Conservation (phyloP, 2,329 filamentous ascomycete genomes). For the Nigrospora oryzae region DNA sequence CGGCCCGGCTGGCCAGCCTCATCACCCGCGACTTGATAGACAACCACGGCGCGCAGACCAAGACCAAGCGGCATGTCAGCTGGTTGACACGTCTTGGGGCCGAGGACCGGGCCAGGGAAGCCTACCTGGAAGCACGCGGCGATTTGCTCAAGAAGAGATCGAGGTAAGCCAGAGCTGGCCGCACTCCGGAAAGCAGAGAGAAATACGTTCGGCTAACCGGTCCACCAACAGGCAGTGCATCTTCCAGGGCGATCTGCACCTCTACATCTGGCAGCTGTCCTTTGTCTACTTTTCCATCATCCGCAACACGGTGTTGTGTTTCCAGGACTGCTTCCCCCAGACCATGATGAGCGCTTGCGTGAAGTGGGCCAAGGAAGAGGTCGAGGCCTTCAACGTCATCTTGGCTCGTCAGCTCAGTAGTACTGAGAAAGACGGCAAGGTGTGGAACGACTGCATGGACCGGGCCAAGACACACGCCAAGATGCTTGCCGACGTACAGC, state of each 20-base stretch:
- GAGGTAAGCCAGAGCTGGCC: conserved; percentile 45
- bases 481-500: conserved; percentile 73
- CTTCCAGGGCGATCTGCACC: conserved; percentile 85
- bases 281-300: conserved; percentile 95
- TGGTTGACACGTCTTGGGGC: conserved; percentile 85
- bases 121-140: conserved; percentile 73
- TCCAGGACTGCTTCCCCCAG: conserved; percentile 78
- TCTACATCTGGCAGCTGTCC: conserved; percentile 91
- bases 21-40: conserved; percentile 71
- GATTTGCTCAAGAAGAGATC: conserved; percentile 73
- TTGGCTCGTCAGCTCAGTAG: conserved; percentile 80
- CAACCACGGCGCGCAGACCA: conserved; percentile 66
- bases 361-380: conserved; percentile 94
- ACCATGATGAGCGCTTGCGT: conserved; percentile 90
- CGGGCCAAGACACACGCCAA: conserved; percentile 72
- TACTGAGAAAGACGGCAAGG: conserved; percentile 64
- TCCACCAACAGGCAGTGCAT: conserved; percentile 64
- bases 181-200: not conserved
- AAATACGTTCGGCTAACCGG: conserved; percentile 12
- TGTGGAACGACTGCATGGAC: conserved; percentile 78
- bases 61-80: conserved; percentile 71
- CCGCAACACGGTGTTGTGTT: conserved; percentile 84
- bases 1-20: conserved; percentile 65
- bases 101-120: conserved; percentile 80
- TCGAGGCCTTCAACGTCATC: conserved; percentile 82